Evolutionary conservation across 306 rosid genomes (phyloP), one percentile per base, ranked within the genome.

Genomic region (Trichosanthes truncata): DNA sequence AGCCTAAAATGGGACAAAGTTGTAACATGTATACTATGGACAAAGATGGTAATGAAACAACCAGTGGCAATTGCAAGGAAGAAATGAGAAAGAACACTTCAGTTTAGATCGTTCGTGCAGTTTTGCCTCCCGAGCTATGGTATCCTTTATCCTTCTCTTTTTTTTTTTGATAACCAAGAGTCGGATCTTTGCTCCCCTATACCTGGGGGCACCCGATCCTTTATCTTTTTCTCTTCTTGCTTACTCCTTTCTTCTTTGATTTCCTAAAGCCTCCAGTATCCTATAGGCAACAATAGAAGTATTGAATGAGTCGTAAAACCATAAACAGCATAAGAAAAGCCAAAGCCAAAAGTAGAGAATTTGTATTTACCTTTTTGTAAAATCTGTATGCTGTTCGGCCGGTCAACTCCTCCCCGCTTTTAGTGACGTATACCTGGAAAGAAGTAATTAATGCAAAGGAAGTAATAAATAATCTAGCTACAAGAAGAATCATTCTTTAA

Each of bases 341-440:
- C 15, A 77, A 13, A 56, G 68, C 48, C 23, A 51, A 15, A 18
- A 21, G 67, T 57, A 21, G 14, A 21, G 35, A 38, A 21, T 56
- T 6, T 36, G 25, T 10, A 21, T 36, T 36, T 77, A 77, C 98
- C 95, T 85, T 91, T 85, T 82, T 83, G 81, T 92, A 90, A 12
- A 81, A 88, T 74, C 73, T 84, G 79, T 91, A 92, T 26, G 97
- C 98, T 29, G 10, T 17, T 68, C 36, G 84, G 48, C 98, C 98
- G 4, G 92, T 83, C 84, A 89, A 57, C 81, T 94, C 95, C 86
- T 92, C 80, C 81, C 97, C 96, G 68, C 59, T 80, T 87, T 86
- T 87, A 84, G 81, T 86, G 66, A 88, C 91, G 88, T 94, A 92
- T 76, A 92, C 96, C 98, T 94, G 86, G 73, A 66, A 74, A 25